phyloP scores from a whole-genome alignment of 2,329 filamentous ascomycete species.

The Talaromyces islandicus region DNA sequence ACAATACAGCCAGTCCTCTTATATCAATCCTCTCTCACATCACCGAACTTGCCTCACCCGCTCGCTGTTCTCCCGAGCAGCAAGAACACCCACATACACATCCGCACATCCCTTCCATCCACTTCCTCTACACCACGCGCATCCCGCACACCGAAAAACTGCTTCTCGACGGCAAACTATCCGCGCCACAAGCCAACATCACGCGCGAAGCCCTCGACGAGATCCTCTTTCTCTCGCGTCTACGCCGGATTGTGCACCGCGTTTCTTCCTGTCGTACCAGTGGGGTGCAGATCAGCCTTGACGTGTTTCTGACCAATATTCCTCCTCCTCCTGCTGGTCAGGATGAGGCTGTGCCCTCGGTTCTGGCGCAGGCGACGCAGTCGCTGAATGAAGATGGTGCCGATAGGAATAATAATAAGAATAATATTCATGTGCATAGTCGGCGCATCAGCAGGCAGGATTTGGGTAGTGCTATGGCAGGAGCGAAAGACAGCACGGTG shows the following conservation, averaged over 20 bases:
- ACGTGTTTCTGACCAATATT: slow-evolving; percentile 30
- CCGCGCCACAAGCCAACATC: slow-evolving; percentile 2
- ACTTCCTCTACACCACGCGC: slow-evolving; percentile 60
- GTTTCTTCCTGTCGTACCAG: slow-evolving; percentile 18
- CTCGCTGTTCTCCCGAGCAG: not conserved
- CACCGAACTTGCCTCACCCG: slow-evolving; percentile 30
- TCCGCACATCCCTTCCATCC: slow-evolving; percentile 35
- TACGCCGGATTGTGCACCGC: slow-evolving; percentile 31
- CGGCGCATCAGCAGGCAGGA: slow-evolving; percentile 33
- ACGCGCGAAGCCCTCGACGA: slow-evolving; percentile 17
- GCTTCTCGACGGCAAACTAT: not conserved
- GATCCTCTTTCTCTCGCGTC: slow-evolving; percentile 44
- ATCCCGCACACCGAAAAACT: slow-evolving; percentile 16
- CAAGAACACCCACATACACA: not conserved
- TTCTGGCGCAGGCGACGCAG: slow-evolving; percentile 1
- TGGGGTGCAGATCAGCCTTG: slow-evolving; percentile 23
- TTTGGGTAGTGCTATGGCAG: slow-evolving; percentile 26
- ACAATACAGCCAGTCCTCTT: slow-evolving; percentile 54
- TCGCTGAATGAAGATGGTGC: not conserved
- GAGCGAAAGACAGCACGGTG: slow-evolving; percentile 34
- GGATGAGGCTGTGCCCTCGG: slow-evolving; percentile 4
- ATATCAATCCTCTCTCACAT: slow-evolving; percentile 66
- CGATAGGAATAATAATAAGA: not conserved
- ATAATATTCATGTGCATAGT: slow-evolving; percentile 14
- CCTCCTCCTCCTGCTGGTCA: slow-evolving; percentile 9